Base-by-base conservation (phyloP, 1,284 basidiomycete species). In the Schizophyllum commune region DNA sequence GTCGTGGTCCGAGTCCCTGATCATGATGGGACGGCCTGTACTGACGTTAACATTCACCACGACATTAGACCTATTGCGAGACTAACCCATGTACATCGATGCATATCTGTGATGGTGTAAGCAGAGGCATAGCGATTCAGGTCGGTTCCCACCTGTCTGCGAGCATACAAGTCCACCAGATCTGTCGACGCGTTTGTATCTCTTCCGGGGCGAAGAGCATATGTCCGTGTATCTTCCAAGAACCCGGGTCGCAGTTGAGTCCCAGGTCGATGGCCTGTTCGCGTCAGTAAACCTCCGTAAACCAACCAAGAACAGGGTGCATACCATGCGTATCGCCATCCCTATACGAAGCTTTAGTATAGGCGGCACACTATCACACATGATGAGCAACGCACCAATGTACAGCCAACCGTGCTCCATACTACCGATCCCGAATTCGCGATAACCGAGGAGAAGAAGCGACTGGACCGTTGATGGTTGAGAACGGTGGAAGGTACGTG, bases 331-430 rank as follows among this genome's bases (percentile, higher is more conserved):
- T 64, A 88, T 82, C 27, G 84, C 89, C 83, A 89, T 87, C 52
- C 88, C 89, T 87, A 66, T n/a, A n/a, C n/a, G n/a, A n/a, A n/a
- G n/a, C n/a, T n/a, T n/a, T n/a, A n/a, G n/a, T n/a, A 52, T 52
- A 60, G 51, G 68, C 52, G 21, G n/a, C 52, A 54, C n/a, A 54
- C 21, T 54, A 7, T 54, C n/a, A 54, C 52, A n/a, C 8, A 6
- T 6, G 21, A 54, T n/a, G 52, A n/a, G 8, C 19, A 64, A 69
- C 78, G 61, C 65, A 88, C 89, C 90, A 64, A 86, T 83, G 67
- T 86, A 91, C 57, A 91, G 77, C 91, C 91, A 94, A 1, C 88
- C 89, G 68, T 90, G 86, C 63, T 91, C 88, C 87, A 91, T 91
- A 34, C 58, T 66, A 79, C 86, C 90, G 54, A 91, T 84, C 11